Percentiles rank a stretch among this genome's conserved stretches.
Evolutionary conservation across 2,329 filamentous ascomycete genomes (phyloP).

Genomic region (Arachnopeziza araneosa): DNA sequence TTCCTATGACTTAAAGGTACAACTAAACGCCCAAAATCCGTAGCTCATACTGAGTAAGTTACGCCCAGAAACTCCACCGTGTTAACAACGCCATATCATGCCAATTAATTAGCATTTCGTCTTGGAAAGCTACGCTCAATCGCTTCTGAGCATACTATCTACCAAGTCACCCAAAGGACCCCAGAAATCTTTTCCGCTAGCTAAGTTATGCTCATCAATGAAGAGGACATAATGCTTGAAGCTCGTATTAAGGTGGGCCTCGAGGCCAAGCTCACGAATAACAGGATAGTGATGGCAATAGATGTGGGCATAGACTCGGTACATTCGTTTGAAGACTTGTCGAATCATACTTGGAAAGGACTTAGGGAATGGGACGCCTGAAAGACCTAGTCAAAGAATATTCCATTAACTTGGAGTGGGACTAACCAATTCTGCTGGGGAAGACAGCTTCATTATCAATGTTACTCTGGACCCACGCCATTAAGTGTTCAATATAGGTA

Average conservation of each 20-base stretch:
- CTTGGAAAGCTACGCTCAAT: constrained; percentile 34
- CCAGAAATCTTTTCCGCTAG: constrained; percentile 95
- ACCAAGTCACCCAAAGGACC: constrained; percentile 92
- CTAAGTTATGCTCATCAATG: constrained; percentile 91
- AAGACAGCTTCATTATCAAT: constrained; percentile 95
- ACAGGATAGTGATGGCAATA: constrained; percentile 99
- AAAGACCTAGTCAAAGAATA: constrained; percentile 8
- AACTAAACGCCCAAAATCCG: background rate
- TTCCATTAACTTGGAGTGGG: constrained; percentile 43
- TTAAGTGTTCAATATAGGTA: constrained; percentile 95
- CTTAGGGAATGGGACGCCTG: constrained; percentile 89
- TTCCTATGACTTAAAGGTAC: background rate
- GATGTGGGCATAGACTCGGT: constrained; percentile 97
- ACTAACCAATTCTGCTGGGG: constrained; percentile 79
- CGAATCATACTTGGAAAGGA: constrained; percentile 82
- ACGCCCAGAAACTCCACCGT: background rate
- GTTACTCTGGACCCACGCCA: constrained; percentile 92
- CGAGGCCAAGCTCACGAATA: constrained; percentile 86
- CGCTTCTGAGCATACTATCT: constrained; percentile 94
- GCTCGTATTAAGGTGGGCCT: constrained; percentile 96
- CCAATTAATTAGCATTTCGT: background rate
- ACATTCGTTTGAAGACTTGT: constrained; percentile 98
- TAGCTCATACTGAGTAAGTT: background rate
- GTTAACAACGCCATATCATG: background rate
- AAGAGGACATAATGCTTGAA: constrained; percentile 99